Evolutionary conservation across 2,329 filamentous ascomycete species (phyloP).

Genomic region (Claviceps sp.): DNA sequence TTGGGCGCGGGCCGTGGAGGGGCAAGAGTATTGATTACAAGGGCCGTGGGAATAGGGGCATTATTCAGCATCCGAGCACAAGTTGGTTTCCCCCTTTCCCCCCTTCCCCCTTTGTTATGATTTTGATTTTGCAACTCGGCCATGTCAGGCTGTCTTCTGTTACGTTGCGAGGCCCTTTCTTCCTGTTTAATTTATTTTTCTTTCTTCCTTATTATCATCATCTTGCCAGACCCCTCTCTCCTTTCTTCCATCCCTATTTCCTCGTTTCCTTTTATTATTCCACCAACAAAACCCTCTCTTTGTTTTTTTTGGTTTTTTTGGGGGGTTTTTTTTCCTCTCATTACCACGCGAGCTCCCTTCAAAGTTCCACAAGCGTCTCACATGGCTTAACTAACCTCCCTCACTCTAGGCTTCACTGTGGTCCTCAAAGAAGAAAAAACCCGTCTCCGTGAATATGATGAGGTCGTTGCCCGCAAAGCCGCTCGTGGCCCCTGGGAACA

Average conservation of each 20-base stretch:
- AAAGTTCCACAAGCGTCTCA: too few species aligned
- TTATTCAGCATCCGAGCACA: conserved; percentile 58
- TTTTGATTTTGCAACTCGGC: too few species aligned
- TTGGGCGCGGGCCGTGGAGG: conserved; percentile 58
- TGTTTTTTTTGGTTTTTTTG: too few species aligned
- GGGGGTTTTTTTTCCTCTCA: too few species aligned
- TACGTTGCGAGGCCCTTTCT: too few species aligned
- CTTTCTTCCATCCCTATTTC: neutral
- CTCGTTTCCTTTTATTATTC: neutral
- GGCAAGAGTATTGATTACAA: conserved; percentile 51
- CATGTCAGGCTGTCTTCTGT: too few species aligned
- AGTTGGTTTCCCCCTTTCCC: conserved; percentile 41
- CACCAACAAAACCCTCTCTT: neutral
- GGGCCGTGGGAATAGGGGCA: conserved; percentile 57
- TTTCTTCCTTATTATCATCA: neutral
- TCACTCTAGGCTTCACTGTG: conserved; percentile 51
- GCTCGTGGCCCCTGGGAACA: conserved; percentile 75
- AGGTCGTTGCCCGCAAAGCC: conserved; percentile 61
- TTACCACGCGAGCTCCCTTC: neutral
- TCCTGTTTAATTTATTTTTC: neutral
- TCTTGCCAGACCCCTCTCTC: too few species aligned
- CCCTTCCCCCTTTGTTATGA: too few species aligned
- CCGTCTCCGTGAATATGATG: conserved; percentile 64
- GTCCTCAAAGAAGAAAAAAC: conserved; percentile 91
- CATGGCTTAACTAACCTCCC: neutral